Evolutionary conservation across 2,329 filamentous ascomycete genomes (phyloP), one percentile per base, ranked within the genome.

Genomic region (Coniochaeta sp.): DNA sequence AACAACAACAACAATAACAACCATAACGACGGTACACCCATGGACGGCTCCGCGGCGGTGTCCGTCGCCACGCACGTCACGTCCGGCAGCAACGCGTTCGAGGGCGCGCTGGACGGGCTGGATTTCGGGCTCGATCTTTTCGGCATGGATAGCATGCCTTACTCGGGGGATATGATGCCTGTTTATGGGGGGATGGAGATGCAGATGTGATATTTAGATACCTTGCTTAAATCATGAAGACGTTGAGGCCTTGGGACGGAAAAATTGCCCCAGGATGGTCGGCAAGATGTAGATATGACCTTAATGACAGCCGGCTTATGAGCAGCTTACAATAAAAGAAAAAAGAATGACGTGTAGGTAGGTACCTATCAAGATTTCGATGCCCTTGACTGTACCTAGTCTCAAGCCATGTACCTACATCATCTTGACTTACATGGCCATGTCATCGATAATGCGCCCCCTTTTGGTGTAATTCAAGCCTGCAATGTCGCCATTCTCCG

Each of bases 61-160:
- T 63, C 61, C 1, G 56, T 59, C 18, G 56, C 54, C 3, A 59
- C 61, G 40, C 56, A 52, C 2, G 54, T 60, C 9, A 60, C 63
- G 13, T 63, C 60, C 20, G 60, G 57, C n/a, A 63, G 59, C 51
- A 66, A 67, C 45, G 65, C 65, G 4, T 67, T 67, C 47, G 64
- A 68, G 30, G 65, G 65, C 22, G 57, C 65, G 0, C 53, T 67
- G 7, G 63, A 68, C 33, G 65, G 61, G 4, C 59, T 67, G 46
- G 63, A 67, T 47, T 63, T 68, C 24, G 64, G 64, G 14, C 50
- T 63, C 10, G 62, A 64, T 16, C 55, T 51, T 12, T 60, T 63
- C 20, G 61, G 57, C 9, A 57, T 60, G 51, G 59, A 60, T 14
- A 54, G 33, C 14, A 57, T 30, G 53, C 58, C 58, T 35, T 59